phyloP scores from a whole-genome alignment of 192 early-diverging fungal species.

The Gonapodya sp. region DNA sequence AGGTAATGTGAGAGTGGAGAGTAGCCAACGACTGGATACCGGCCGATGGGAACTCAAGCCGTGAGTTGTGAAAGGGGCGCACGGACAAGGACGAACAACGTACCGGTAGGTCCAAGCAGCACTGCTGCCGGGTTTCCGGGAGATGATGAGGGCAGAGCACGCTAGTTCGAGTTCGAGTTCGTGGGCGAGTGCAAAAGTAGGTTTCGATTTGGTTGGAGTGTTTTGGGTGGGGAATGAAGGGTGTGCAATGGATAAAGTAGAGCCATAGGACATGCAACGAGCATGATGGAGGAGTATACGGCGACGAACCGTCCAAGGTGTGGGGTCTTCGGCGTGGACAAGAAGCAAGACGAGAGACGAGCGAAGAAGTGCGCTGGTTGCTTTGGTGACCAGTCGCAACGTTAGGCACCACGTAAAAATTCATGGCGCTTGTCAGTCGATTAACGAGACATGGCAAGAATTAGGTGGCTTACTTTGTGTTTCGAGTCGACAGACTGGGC shows the following conservation, averaged over 20 bases:
- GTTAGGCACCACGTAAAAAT: neutral
- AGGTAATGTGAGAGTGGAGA: too few relatives aligned
- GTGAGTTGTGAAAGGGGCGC: too few relatives aligned
- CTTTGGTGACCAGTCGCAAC: neutral
- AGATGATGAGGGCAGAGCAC: neutral
- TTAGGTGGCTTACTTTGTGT: neutral
- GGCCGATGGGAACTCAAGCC: too few relatives aligned
- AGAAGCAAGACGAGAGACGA: neutral
- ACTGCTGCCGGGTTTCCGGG: neutral
- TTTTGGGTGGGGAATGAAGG: neutral
- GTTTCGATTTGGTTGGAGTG: too few relatives aligned
- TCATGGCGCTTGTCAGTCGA: neutral
- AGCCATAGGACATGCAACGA: too few relatives aligned
- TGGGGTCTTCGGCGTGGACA: constrained; percentile 1
- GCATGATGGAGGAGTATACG: neutral
- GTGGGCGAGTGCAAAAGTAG: too few relatives aligned
- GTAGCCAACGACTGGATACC: too few relatives aligned
- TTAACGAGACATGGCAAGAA: neutral
- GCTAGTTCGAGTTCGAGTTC: neutral
- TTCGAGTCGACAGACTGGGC: neutral
- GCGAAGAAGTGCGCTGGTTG: neutral
- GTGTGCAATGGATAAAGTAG: neutral
- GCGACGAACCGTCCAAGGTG: neutral
- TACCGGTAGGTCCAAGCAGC: neutral
- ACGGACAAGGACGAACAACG: neutral